Conservation (phyloP, 2,329 filamentous ascomycete genomes). For the Diaporthe vexans region DNA sequence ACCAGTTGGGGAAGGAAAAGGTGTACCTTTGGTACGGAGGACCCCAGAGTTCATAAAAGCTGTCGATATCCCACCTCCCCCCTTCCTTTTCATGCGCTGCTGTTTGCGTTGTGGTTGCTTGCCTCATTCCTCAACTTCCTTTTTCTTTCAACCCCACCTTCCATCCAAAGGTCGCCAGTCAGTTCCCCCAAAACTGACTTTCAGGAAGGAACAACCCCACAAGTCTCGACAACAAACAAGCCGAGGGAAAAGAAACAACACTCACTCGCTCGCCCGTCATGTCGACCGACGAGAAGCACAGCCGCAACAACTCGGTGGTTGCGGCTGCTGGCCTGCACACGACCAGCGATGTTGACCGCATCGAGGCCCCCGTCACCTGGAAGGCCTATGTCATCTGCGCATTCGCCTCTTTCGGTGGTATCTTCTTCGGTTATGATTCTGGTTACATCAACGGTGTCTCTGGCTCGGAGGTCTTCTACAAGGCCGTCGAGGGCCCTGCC, state of each 20-base stretch:
- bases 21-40: neutral
- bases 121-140: conserved; percentile 6
- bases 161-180: neutral
- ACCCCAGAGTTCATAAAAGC: conserved; percentile 33
- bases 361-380: conserved; percentile 78
- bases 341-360: conserved; percentile 67
- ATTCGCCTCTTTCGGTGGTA: conserved; percentile 79
- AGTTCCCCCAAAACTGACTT: neutral
- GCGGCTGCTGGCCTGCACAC: conserved; percentile 52
- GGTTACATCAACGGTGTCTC: conserved; percentile 80
- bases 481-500: conserved; percentile 61
- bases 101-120: neutral
- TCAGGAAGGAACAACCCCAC: neutral
- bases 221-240: conserved; percentile 10
- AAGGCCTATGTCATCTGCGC: conserved; percentile 79
- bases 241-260: neutral
- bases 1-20: conserved; percentile 8
- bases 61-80: conserved; percentile 22
- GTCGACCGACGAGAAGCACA: conserved; percentile 38
- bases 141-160: neutral
- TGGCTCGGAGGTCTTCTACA: conserved; percentile 65
- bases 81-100: neutral
- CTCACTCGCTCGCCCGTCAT: conserved; percentile 23
- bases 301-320: conserved; percentile 23
- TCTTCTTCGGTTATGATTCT: conserved; percentile 85